Evolutionary conservation across 2,329 filamentous ascomycete genomes (phyloP).

Genomic region (Penicillium janthinellum): DNA sequence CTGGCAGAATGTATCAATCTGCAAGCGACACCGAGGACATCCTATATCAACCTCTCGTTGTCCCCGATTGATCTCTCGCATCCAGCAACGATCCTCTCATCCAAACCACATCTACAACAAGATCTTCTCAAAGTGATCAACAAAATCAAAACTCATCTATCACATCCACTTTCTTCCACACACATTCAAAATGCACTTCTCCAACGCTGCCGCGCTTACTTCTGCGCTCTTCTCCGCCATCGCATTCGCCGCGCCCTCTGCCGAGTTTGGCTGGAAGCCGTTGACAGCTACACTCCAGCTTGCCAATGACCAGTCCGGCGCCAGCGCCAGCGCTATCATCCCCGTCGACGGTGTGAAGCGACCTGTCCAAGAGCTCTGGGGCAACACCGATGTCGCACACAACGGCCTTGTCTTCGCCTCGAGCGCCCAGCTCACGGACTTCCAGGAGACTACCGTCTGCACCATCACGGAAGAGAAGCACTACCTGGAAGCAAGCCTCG

Average conservation of each 20-base stretch:
- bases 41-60: background rate
- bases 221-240: conserved; percentile 22
- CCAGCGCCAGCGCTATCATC: conserved; percentile 24
- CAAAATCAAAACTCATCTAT: background rate
- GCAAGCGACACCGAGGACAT: background rate
- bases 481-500: conserved; percentile 9
- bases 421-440: conserved; percentile 27
- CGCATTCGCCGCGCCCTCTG: conserved; percentile 18
- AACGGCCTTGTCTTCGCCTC: conserved; percentile 26
- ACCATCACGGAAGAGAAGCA: conserved; percentile 18
- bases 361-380: conserved; percentile 25
- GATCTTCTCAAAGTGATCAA: background rate
- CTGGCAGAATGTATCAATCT: conserved; percentile 2
- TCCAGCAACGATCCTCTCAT: background rate
- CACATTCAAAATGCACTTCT: conserved; percentile 25
- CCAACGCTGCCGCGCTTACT: conserved; percentile 16
- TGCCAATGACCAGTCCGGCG: conserved; percentile 30
- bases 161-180: background rate
- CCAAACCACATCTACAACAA: background rate
- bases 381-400: conserved; percentile 22
- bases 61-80: background rate
- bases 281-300: conserved; percentile 26
- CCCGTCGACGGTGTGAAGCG: conserved; percentile 24
- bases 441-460: conserved; percentile 24
- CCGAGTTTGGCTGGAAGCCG: conserved; percentile 6